Percentiles rank a stretch among this genome's conserved stretches.
Conservation (phyloP, 768 basidiomycete genomes). For the Phanerodontia chrysosporium region DNA sequence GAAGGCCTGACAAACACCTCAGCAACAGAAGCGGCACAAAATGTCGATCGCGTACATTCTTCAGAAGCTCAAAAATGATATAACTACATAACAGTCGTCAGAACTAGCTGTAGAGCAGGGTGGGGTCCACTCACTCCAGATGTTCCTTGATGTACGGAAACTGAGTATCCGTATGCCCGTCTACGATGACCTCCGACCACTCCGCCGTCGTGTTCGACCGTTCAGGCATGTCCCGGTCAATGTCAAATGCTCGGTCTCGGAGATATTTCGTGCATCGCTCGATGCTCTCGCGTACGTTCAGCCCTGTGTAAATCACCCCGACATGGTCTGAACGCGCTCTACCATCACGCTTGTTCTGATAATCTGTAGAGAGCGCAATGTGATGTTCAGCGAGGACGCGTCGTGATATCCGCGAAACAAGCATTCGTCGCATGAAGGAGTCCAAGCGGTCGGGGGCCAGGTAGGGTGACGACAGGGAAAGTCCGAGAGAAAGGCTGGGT, state of each 20-base stretch:
- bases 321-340: constrained; percentile 45
- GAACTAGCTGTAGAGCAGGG: background rate
- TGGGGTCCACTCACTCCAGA: constrained; percentile 54
- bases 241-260: constrained; percentile 40
- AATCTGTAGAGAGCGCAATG: constrained; percentile 68
- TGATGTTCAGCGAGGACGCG: constrained; percentile 89
- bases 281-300: constrained; percentile 67
- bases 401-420: constrained; percentile 84
- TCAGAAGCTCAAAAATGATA: constrained; percentile 84
- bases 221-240: constrained; percentile 33
- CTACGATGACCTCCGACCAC: constrained; percentile 66
- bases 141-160: constrained; percentile 88
- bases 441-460: constrained; percentile 77
- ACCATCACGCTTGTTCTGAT: constrained; percentile 28
- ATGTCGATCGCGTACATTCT: constrained; percentile 57
- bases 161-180: constrained; percentile 64
- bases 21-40: background rate
- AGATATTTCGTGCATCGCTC: constrained; percentile 63
- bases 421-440: constrained; percentile 87
- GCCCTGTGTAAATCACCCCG: constrained; percentile 78
- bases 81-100: constrained; percentile 45
- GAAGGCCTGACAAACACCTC: constrained; percentile 51
- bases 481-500: constrained; percentile 75
- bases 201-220: constrained; percentile 25
- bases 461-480: constrained; percentile 80